A percentile compares a stretch with the other conserved stretches of the same genome.
These are phyloP conservation scores for Pontederia crassipes DNA, from an alignment of 176 grass and related monocot species.

Conservation along the genomic window DNA sequence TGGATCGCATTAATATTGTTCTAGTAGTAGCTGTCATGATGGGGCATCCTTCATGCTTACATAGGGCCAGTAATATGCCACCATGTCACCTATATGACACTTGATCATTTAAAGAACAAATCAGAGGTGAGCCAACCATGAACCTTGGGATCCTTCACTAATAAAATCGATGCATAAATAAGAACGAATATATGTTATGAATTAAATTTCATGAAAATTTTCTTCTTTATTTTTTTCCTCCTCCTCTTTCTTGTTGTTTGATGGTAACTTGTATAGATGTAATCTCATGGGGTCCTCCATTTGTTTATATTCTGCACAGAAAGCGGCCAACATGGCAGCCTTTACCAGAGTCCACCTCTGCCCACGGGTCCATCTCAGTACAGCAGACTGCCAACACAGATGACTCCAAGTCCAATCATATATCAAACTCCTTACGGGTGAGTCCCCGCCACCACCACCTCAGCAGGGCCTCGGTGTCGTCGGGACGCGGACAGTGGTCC, in stretches of 20 bases:
- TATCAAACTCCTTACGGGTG: conserved; percentile 22
- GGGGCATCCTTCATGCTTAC: background rate
- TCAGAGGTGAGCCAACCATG: no score
- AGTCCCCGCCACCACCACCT: conserved; percentile 3
- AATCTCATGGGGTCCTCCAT: background rate
- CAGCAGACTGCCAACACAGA: conserved; percentile 30
- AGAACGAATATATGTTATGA: no score
- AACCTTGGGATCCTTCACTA: no score
- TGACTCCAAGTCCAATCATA: conserved; percentile 8
- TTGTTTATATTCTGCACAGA: conserved; percentile 13
- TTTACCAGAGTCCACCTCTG: conserved; percentile 28
- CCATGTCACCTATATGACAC: no score
- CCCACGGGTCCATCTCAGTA: conserved; percentile 4
- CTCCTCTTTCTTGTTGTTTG: no score
- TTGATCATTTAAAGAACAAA: no score
- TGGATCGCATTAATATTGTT: no score
- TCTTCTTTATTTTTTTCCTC: no score
- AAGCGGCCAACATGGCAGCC: conserved; percentile 21
- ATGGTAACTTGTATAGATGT: conserved; percentile 9
- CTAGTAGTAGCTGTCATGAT: background rate
- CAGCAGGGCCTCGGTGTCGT: no score
- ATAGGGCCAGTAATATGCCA: background rate
- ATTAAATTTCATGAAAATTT: no score
- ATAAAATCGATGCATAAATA: no score
- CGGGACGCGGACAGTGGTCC: background rate